Evolutionary conservation across 2,329 filamentous ascomycete genomes (phyloP), one percentile per base, ranked within the genome.

Genomic region (Aureobasidium lini): DNA sequence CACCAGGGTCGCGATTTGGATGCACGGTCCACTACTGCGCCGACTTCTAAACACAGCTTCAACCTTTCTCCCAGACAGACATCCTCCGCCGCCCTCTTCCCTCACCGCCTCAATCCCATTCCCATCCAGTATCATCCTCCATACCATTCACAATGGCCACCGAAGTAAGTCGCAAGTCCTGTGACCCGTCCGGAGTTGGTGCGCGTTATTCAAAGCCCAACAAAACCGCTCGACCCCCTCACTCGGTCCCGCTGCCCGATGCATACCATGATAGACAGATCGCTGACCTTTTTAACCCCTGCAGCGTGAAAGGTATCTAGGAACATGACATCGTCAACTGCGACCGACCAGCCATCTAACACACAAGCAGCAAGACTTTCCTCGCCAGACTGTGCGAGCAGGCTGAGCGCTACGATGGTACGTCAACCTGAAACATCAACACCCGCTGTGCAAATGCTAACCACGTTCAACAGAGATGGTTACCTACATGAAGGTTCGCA

Each of bases 371-470:
- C 88, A 97, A 97, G 88, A 97, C 94, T 76, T 97, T 97, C 85
- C 90, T 97, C 78, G 94, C 94, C 79, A 88, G 94, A 82, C 91
- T 99, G 76, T 97, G 94, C 84, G 94, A 97, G 89, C 94, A 99
- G 87, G 94, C 94, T 76, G 94, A 97, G 85, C 93, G 93, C 76
- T 99, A 99, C 81, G 93, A 99, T 93, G 94, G 83, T 85, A 76
- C 77, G 83, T 75, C 65, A 68, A 60, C 50, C 56, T 50, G 23
- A 54, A 54, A 49, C 46, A 53, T 32, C 4, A 36, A 48, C 8
- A 29, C 18, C 10, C 31, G 16, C 29, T 43, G 16, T 59, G 28
- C 57, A 36, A 43, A 60, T 57, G 64, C 68, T 71, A 61, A 68
- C 60, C 32, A 65, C 66, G 52, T 43, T 54, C 64, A 23, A 53